These are phyloP conservation scores for Emericellopsis terricola DNA, from an alignment of 495 filamentous ascomycete species.

Conservation along the genomic window DNA sequence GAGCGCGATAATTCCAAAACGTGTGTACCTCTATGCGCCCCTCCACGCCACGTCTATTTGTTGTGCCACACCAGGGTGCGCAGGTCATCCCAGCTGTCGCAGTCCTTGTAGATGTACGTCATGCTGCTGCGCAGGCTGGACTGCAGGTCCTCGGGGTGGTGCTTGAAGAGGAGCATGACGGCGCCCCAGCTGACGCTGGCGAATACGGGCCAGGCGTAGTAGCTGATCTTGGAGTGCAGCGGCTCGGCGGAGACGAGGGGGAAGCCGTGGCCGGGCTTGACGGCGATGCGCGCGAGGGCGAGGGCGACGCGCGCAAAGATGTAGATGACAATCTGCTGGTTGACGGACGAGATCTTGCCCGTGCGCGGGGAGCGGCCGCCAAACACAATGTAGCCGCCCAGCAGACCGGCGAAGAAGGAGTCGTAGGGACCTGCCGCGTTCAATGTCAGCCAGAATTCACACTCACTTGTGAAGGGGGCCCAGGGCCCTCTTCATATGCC, in stretches of 20 bases:
- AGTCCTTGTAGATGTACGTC: conserved; percentile 84
- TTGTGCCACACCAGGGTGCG: conserved; percentile 69
- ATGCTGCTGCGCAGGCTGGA: conserved; percentile 87
- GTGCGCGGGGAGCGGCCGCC: conserved; percentile 37
- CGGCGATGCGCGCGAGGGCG: conserved; percentile 60
- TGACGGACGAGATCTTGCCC: conserved; percentile 61
- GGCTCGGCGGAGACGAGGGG: conserved; percentile 21
- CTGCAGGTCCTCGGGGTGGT: conserved; percentile 79
- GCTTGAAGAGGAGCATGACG: conserved; percentile 92
- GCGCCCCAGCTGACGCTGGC: conserved; percentile 72
- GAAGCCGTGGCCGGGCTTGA: conserved; percentile 39
- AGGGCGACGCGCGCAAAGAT: conserved; percentile 86
- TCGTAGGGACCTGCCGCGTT: conserved; percentile 43
- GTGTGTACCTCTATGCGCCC: no score
- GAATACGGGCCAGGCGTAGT: conserved; percentile 79
- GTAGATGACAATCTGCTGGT: conserved; percentile 96
- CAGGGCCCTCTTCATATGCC: no score
- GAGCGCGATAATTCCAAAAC: no score
- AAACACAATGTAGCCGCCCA: conserved; percentile 89
- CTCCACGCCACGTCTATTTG: no score
- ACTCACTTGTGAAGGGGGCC: no score
- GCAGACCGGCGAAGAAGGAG: conserved; percentile 72
- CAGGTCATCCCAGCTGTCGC: conserved; percentile 70
- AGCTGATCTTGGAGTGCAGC: conserved; percentile 27
- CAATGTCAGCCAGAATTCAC: neutral